These are phyloP conservation scores for Citrus reticulata DNA, from an alignment of 345 rosid genomes.

Conservation along the genomic window DNA sequence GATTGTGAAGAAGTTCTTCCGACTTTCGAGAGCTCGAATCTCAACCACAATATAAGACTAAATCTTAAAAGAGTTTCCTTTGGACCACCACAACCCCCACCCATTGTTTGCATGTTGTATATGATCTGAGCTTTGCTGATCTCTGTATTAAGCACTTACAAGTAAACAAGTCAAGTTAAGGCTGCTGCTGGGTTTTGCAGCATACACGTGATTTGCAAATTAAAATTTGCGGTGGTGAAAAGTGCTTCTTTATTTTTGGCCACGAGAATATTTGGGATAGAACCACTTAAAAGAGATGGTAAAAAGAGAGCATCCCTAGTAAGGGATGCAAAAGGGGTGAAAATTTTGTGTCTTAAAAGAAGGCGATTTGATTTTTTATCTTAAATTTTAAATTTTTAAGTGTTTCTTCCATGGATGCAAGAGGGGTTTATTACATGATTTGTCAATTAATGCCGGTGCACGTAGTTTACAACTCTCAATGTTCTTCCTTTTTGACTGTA, in stretches of 20 bases:
- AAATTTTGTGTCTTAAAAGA: slow-evolving; percentile 9
- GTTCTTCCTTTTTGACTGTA: background rate
- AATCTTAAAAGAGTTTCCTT: background rate
- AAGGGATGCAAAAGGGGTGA: background rate
- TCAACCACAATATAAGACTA: slow-evolving; percentile 9
- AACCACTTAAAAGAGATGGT: background rate
- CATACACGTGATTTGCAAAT: slow-evolving; percentile 16
- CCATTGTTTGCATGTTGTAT: background rate
- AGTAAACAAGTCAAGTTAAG: background rate
- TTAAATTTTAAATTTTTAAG: background rate
- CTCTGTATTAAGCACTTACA: background rate
- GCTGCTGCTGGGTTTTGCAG: slow-evolving; percentile 16
- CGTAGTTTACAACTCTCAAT: background rate
- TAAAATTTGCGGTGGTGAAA: background rate
- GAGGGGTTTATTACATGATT: background rate
- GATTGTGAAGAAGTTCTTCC: slow-evolving; percentile 1
- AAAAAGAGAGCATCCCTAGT: background rate
- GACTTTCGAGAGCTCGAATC: slow-evolving; percentile 24
- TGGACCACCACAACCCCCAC: slow-evolving; percentile 18
- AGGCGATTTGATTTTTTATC: background rate
- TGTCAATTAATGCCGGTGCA: background rate
- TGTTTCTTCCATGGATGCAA: background rate
- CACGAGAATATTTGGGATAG: slow-evolving; percentile 6
- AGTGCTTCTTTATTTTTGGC: slow-evolving; percentile 12
- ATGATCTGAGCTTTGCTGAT: background rate